Conservation (phyloP, 768 basidiomycete species). For the Calocera cornea region DNA sequence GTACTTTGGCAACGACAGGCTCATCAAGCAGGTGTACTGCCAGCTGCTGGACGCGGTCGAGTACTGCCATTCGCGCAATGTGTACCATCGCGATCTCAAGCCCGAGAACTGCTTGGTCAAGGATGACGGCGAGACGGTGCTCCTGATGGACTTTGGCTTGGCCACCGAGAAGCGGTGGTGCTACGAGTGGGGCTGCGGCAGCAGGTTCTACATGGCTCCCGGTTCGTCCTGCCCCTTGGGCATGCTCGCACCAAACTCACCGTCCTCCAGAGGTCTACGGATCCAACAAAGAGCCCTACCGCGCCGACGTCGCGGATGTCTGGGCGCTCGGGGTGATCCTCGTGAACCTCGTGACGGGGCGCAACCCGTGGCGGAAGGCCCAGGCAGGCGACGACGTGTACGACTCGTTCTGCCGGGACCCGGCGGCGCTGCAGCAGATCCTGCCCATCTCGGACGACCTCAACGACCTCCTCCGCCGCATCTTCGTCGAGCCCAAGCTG, state of each 20-base stretch:
- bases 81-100: constrained; percentile 95
- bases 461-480: constrained; percentile 52
- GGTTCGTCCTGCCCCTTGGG: constrained; percentile 22
- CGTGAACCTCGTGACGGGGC: constrained; percentile 65
- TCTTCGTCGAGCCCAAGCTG: constrained; percentile 32
- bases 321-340: constrained; percentile 83
- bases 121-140: constrained; percentile 50
- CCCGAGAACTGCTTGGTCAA: constrained; percentile 52
- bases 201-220: constrained; percentile 97
- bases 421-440: constrained; percentile 47
- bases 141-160: constrained; percentile 90
- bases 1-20: constrained; percentile 69
- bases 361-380: constrained; percentile 67
- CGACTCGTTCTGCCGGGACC: constrained; percentile 52
- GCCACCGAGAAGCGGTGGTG: constrained; percentile 75
- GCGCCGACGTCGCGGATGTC: constrained; percentile 73
- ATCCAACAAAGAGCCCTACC: constrained; percentile 34
- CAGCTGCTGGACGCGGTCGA: constrained; percentile 90
- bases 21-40: constrained; percentile 82
- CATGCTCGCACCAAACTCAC: not conserved
- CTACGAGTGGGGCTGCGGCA: constrained; percentile 87
- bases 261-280: not conserved
- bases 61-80: constrained; percentile 79
- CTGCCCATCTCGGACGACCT: constrained; percentile 60
- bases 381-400: constrained; percentile 58